These are phyloP conservation scores for Lentinus brumalis DNA, from an alignment of 768 basidiomycete species.

Conservation along the genomic window DNA sequence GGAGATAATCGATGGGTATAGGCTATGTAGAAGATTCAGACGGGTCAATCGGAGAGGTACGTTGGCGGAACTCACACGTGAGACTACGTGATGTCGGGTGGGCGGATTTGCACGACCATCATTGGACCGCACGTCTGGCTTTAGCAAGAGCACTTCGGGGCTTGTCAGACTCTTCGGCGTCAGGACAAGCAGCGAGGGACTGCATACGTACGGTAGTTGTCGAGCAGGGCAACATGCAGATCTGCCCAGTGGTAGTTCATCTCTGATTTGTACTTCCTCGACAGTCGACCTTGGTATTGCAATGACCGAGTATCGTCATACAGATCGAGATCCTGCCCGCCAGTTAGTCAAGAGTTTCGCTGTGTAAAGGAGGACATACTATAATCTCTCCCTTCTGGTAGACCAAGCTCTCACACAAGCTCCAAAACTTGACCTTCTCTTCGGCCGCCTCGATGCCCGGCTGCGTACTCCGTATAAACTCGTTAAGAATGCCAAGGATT, in stretches of 20 bases:
- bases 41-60: neutral
- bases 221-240: constrained; percentile 64
- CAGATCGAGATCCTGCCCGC: constrained; percentile 74
- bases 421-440: constrained; percentile 87
- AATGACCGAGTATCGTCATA: constrained; percentile 76
- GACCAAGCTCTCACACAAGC: constrained; percentile 70
- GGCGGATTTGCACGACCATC: constrained; percentile 42
- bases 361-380: constrained; percentile 43
- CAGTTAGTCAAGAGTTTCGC: neutral
- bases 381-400: constrained; percentile 83
- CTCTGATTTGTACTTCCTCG: constrained; percentile 62
- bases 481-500: constrained; percentile 64
- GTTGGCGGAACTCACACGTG: constrained; percentile 52
- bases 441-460: constrained; percentile 93
- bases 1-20: constrained; percentile 77
- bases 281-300: constrained; percentile 65
- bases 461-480: constrained; percentile 81
- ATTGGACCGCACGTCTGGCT: constrained; percentile 48
- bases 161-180: neutral
- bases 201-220: constrained; percentile 67
- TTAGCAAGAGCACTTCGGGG: constrained; percentile 59
- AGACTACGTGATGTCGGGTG: constrained; percentile 56
- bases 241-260: constrained; percentile 63
- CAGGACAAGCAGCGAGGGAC: neutral
- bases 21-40: constrained; percentile 48